These are phyloP conservation scores for Phoma herbarum DNA, from an alignment of 2,329 filamentous ascomycete genomes.

Conservation along the genomic window DNA sequence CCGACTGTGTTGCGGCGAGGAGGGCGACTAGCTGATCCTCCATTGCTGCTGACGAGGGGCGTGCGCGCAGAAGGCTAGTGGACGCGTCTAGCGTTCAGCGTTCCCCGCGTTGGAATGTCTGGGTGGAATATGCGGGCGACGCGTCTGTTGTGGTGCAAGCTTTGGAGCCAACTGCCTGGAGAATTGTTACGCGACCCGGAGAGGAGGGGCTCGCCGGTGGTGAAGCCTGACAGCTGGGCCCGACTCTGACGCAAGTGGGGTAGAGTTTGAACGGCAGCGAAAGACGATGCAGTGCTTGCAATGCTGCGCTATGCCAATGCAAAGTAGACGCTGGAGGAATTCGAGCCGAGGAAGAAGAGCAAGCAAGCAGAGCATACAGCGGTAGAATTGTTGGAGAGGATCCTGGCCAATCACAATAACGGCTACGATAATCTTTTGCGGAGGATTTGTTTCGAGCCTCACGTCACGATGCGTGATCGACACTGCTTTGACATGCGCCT, in stretches of 20 bases:
- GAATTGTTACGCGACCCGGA: slow-evolving; percentile 36
- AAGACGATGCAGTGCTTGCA: slow-evolving; percentile 10
- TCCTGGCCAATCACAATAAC: slow-evolving; percentile 16
- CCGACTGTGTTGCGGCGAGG: slow-evolving; percentile 83
- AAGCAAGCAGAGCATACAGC: slow-evolving; percentile 2
- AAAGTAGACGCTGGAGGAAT: background rate
- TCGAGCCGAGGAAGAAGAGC: slow-evolving; percentile 2
- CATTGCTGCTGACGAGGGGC: slow-evolving; percentile 62
- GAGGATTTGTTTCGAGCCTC: slow-evolving; percentile 3
- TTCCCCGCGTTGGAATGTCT: slow-evolving; percentile 27
- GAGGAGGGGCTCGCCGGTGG: slow-evolving; percentile 37
- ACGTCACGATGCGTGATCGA: slow-evolving; percentile 7
- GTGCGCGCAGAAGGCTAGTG: slow-evolving; percentile 39
- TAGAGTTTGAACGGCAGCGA: background rate
- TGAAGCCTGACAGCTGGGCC: slow-evolving; percentile 22
- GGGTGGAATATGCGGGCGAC: slow-evolving; percentile 25
- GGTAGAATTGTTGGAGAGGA: slow-evolving; percentile 2
- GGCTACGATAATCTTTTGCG: slow-evolving; percentile 10
- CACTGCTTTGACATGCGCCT: slow-evolving; percentile 4
- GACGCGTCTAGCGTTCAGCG: slow-evolving; percentile 43
- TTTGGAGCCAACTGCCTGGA: slow-evolving; percentile 24
- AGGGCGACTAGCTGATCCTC: slow-evolving; percentile 91
- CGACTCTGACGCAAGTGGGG: slow-evolving; percentile 18
- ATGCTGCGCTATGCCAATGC: slow-evolving; percentile 10
- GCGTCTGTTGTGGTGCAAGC: slow-evolving; percentile 35